Evolutionary conservation across 106 monocot genomes (phyloP), one percentile per base, ranked within the genome.

Genomic region (Dioscorea zingiberensis): DNA sequence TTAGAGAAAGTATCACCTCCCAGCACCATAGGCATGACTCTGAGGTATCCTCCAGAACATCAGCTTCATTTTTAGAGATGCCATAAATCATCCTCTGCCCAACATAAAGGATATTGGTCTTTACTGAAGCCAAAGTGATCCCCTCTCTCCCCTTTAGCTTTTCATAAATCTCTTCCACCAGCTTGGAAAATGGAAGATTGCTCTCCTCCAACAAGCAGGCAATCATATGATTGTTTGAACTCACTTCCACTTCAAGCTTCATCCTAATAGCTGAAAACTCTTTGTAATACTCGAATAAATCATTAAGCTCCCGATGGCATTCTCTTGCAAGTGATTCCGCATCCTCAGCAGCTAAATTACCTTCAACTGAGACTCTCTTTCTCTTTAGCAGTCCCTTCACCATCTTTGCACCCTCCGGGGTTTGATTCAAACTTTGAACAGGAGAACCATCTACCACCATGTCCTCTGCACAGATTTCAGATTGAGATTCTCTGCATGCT

Each of bases 11-110:
- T 25, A 68, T 72, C 68, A 92, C 97, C 97, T 97, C 92, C 97
- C 97, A 97, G 63, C 97, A 97, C 97, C 97, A 97, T 1, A 97
- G 72, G 59, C 88, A 81, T 7, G 69, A 60, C 21, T 83, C 85
- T 47, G 91, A 81, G 60, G 79, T 77, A 76, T 97, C 97, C 53
- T 92, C 97, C 32, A 86, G 58, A 13, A 97, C 73, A 84, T 97
- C 85, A 64, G 76, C 77, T 79, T 86, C 80, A 5, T 77, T 74
- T 71, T 64, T 78, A 16, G 75, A 64, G 22, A 79, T 54, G 4
- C 97, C 97, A 69, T 97, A 97, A 79, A 70, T 77, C 53, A 81
- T 66, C 73, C 97, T 88, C 64, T 86, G 83, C 25, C 86, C 97
- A 55, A 92, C 68, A 64, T 76, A 81, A 29, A 86, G 88, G 38